These are phyloP conservation scores for Sphagnum magellanicum DNA, from an alignment of 228 moss, liverwort and hornwort species.

Conservation along the genomic window DNA sequence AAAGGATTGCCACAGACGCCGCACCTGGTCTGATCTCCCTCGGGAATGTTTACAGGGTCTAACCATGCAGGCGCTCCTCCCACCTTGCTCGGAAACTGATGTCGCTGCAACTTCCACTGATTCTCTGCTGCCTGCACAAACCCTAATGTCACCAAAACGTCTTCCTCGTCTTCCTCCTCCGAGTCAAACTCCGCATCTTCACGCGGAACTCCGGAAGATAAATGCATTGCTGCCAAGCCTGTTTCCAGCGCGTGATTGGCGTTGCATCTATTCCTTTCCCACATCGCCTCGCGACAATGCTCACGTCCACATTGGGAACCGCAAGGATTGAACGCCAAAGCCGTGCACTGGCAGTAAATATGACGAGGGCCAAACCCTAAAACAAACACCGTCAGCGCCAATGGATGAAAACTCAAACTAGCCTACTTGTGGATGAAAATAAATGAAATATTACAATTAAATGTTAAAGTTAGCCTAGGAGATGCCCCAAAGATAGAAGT, in stretches of 20 bases:
- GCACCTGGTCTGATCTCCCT: slow-evolving; percentile 41
- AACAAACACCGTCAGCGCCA: no score
- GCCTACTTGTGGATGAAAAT: no score
- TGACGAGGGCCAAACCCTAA: no score
- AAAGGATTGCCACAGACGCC: slow-evolving; percentile 69
- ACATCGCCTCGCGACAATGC: no score
- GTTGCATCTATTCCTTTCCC: no score
- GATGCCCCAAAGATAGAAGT: no score
- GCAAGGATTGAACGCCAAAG: no score
- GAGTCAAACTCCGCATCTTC: slow-evolving; percentile 20
- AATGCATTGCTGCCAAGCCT: slow-evolving; percentile 11
- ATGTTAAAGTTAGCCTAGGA: no score
- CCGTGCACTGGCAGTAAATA: no score
- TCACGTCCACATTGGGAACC: no score
- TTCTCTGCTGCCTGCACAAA: slow-evolving; percentile 48
- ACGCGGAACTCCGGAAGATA: neutral
- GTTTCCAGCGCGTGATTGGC: slow-evolving; percentile 2
- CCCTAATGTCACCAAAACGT: slow-evolving; percentile 47
- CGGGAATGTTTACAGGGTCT: slow-evolving; percentile 56
- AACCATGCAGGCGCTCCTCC: slow-evolving; percentile 87
- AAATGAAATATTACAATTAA: no score
- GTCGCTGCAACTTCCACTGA: slow-evolving; percentile 56
- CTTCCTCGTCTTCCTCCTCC: slow-evolving; percentile 42
- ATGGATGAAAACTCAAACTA: no score
- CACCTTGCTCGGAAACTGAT: slow-evolving; percentile 78